Base-by-base conservation (phyloP, 2,329 filamentous ascomycete species). In the Aspergillus quadricinctus region DNA sequence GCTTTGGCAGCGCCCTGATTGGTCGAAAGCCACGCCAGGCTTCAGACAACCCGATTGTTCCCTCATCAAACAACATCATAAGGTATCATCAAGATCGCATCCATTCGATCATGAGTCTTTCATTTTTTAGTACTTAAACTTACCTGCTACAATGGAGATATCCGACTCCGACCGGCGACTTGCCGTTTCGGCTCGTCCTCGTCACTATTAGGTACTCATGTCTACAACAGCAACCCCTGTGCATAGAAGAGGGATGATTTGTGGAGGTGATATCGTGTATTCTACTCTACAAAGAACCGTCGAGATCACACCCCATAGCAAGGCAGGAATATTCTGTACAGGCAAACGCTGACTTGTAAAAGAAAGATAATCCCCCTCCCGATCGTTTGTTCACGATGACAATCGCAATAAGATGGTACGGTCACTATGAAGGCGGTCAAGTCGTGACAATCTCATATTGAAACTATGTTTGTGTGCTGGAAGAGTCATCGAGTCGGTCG, bases 401-500 rank as follows among this genome's bases (percentile, higher is more conserved):
- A 57, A 61, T 62, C 58, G 61, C 56, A 53, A 50, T 60, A 49
- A 57, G 46, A 61, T 35, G 54, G 61, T 60, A 65, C 52, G 56
- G 55, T 64, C 57, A 64, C 55, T 63, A 58, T 57, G 23, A 58
- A 63, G 57, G 61, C 50, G 60, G 56, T 63, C 67, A 67, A 71
- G 65, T 72, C 69, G 66, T 72, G 67, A 71, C 59, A 62, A 63
- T 72, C 65, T 72, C 68, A 68, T 67, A 72, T 72, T 72, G 67
- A 69, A 66, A 68, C 67, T 72, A 71, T 66, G 63, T 64, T 59
- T 64, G 65, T 67, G 64, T 64, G 72, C 43, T 64, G 60, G 62
- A 61, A 65, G 65, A 61, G 59, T 60, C 58, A 66, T 62, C 28
- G 58, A 57, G 62, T 65, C 65, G 62, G 60, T 66, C 61, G 65